Conservation (phyloP, 1,139 yeast species). For the Geotrichum fermentans region DNA sequence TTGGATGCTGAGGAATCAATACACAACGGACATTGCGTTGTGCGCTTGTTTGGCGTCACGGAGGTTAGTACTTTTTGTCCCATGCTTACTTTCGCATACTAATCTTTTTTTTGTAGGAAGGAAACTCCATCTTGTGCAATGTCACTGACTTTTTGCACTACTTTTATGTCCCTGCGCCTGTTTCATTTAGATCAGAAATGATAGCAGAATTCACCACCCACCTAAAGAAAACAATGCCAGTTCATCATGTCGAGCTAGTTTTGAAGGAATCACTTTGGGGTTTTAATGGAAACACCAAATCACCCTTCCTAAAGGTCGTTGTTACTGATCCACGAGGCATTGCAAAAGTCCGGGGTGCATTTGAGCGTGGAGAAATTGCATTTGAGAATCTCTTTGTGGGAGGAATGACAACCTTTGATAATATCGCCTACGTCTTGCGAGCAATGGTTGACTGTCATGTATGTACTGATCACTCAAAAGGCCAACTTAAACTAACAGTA, state of each 20-base stretch:
- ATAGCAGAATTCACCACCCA: constrained; percentile 44
- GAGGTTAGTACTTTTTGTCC: constrained; percentile 28
- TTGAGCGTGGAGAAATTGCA: constrained; percentile 78
- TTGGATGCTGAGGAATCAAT: constrained; percentile 85
- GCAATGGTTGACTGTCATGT: constrained; percentile 86
- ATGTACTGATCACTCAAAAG: background rate
- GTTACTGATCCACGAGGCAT: constrained; percentile 63
- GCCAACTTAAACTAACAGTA: background rate
- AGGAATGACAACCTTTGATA: constrained; percentile 72
- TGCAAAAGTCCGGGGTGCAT: constrained; percentile 64
- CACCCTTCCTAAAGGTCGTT: constrained; percentile 73
- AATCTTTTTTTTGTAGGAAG: constrained; percentile 51
- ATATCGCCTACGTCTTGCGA: constrained; percentile 76
- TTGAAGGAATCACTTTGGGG: constrained; percentile 93
- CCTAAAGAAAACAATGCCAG: constrained; percentile 35
- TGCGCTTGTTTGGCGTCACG: constrained; percentile 90
- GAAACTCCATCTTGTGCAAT: constrained; percentile 83
- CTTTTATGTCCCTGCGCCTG: constrained; percentile 87
- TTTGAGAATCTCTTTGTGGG: constrained; percentile 56
- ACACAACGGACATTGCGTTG: constrained; percentile 46
- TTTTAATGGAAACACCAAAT: constrained; percentile 67
- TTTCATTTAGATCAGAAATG: constrained; percentile 59
- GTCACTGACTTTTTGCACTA: constrained; percentile 88
- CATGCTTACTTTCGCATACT: background rate
- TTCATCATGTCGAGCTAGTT: constrained; percentile 55